Percentiles rank a stretch among this genome's conserved stretches.
Evolutionary conservation across 768 basidiomycete genomes (phyloP).

Genomic region (Hypholoma sublateritium): DNA sequence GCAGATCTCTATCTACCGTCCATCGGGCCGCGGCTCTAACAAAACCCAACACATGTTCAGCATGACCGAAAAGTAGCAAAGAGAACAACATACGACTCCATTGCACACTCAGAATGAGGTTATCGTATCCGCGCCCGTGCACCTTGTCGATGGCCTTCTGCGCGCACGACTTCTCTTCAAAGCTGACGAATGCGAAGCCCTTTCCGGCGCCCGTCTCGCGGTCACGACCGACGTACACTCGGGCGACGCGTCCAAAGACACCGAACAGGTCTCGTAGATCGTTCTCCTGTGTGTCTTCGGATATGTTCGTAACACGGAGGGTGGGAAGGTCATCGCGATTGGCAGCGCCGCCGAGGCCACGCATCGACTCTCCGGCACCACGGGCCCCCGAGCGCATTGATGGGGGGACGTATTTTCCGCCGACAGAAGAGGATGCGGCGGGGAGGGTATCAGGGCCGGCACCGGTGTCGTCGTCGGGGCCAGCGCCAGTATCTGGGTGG

Average conservation of each 20-base stretch:
- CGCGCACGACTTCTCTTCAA: slow-evolving; percentile 77
- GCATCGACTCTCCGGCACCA: slow-evolving; percentile 79
- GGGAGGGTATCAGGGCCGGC: slow-evolving; percentile 35
- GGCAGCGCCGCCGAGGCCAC: slow-evolving; percentile 47
- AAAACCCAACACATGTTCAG: background rate
- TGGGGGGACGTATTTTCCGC: slow-evolving; percentile 93
- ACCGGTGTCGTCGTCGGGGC: slow-evolving; percentile 39
- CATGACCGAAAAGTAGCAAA: background rate
- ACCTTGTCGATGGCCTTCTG: slow-evolving; percentile 91
- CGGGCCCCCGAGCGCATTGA: slow-evolving; percentile 77
- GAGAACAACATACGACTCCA: slow-evolving; percentile 53
- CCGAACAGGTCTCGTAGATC: slow-evolving; percentile 93
- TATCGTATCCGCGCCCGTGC: slow-evolving; percentile 90
- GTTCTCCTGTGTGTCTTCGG: slow-evolving; percentile 91
- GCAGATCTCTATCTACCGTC: slow-evolving; percentile 19
- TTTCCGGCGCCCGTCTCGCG: slow-evolving; percentile 93
- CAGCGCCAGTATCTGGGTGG: slow-evolving; percentile 29
- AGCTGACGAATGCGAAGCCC: slow-evolving; percentile 97
- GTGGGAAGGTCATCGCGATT: slow-evolving; percentile 92
- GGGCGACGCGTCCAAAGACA: slow-evolving; percentile 77
- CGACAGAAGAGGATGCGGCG: slow-evolving; percentile 38
- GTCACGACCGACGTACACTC: slow-evolving; percentile 94
- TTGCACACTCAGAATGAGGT: slow-evolving; percentile 72
- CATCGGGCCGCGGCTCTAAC: slow-evolving; percentile 36
- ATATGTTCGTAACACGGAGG: slow-evolving; percentile 94